These are phyloP conservation scores for Exserohilum turcica DNA, from an alignment of 2,329 filamentous ascomycete genomes.

Conservation along the genomic window DNA sequence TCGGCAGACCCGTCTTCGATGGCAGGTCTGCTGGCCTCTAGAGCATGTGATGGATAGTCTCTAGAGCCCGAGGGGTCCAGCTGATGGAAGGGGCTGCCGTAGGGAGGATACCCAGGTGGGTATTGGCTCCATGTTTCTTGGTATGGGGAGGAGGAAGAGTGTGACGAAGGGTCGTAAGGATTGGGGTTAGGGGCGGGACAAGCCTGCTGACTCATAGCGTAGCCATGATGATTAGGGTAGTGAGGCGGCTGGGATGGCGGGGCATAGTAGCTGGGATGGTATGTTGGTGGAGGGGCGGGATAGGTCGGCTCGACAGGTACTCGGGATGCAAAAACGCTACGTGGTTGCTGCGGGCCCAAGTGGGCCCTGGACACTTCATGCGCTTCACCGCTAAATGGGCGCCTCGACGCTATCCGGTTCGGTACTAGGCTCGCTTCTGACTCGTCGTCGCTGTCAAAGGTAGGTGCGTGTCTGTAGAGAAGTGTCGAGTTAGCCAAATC, in stretches of 20 bases:
- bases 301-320: slow-evolving; percentile 44
- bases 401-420: slow-evolving; percentile 24
- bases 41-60: slow-evolving; percentile 37
- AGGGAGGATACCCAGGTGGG: slow-evolving; percentile 42
- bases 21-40: slow-evolving; percentile 39
- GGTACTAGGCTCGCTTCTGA: slow-evolving; percentile 40
- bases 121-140: slow-evolving; percentile 45
- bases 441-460: slow-evolving; percentile 43
- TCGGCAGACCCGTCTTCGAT: slow-evolving; percentile 46
- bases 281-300: slow-evolving; percentile 66
- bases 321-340: slow-evolving; percentile 43
- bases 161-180: slow-evolving; percentile 43
- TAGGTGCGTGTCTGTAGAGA: slow-evolving; percentile 31
- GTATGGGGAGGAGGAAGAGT: slow-evolving; percentile 46
- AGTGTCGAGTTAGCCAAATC: slow-evolving; percentile 7
- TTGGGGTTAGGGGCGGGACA: slow-evolving; percentile 35
- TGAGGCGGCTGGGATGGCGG: slow-evolving; percentile 41
- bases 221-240: slow-evolving; percentile 41
- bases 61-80: slow-evolving; percentile 47
- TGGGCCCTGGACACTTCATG: slow-evolving; percentile 33
- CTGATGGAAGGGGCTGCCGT: slow-evolving; percentile 43
- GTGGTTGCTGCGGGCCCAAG: slow-evolving; percentile 36
- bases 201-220: slow-evolving; percentile 43
- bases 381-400: slow-evolving; percentile 37
- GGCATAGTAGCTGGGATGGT: slow-evolving; percentile 46